Evolutionary conservation across 768 basidiomycete species (phyloP), one percentile per base, ranked within the genome.

Genomic region (Psilocybe cubensis): DNA sequence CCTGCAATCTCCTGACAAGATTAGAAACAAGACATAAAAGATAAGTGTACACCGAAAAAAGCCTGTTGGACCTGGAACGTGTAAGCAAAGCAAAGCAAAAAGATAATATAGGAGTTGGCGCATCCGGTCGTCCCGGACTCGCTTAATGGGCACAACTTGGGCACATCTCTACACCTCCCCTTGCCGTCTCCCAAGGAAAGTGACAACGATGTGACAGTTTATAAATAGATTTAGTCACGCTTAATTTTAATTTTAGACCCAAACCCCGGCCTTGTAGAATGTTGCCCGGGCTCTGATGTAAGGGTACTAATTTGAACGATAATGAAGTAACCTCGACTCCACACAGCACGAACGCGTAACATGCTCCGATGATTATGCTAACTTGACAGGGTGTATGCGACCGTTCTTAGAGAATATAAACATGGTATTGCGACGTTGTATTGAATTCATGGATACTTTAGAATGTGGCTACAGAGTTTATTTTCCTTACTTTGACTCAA

Each of bases 211-310:
- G 40, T 38, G 45, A 53, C 25, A 18, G 7, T 52, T 42, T 46
- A 60, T 51, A 60, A 60, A 60, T 60, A 60, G 50, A 44, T 48
- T 51, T 11, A 46, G 54, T 56, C 58, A 60, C 58, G 20, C 43
- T 20, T 20, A 40, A 24, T 14, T 33, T 44, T 44, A 41, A 33
- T 27, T 33, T 49, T 38, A 33, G 29, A 41, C 18, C 6, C n/a
- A n/a, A n/a, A n/a, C n/a, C n/a, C n/a, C n/a, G n/a, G n/a, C n/a
- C n/a, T n/a, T n/a, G n/a, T n/a, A n/a, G n/a, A n/a, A n/a, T n/a
- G n/a, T n/a, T n/a, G n/a, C n/a, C n/a, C n/a, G n/a, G n/a, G n/a
- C n/a, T n/a, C n/a, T n/a, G n/a, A n/a, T n/a, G n/a, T n/a, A n/a
- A n/a, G n/a, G n/a, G n/a, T n/a, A n/a, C n/a, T n/a, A n/a, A n/a